Evolutionary conservation across 2,329 filamentous ascomycete species (phyloP).

Genomic region (Beauveria caledonica): DNA sequence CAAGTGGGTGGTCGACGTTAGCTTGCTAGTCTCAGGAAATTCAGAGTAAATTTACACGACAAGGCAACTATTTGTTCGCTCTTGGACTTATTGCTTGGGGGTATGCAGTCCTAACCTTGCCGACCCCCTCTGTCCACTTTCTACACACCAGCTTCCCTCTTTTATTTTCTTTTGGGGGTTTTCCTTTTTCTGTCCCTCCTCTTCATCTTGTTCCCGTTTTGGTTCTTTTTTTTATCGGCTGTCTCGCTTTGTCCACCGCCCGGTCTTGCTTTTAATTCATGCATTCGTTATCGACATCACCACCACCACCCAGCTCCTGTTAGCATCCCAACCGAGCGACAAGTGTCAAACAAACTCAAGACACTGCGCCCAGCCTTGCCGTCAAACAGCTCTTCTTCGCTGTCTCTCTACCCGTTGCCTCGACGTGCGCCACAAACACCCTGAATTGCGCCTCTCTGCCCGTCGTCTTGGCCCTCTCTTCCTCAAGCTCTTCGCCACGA

Average conservation of each 20-base stretch:
- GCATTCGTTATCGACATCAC: neutral
- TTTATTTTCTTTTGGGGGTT: neutral
- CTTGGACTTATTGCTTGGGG: neutral
- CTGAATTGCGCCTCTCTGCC: neutral
- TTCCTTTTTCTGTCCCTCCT: neutral
- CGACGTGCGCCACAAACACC: neutral
- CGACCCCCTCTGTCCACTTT: neutral
- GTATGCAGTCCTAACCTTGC: neutral
- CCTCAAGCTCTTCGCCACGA: neutral
- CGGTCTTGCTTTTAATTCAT: neutral
- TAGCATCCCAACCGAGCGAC: neutral
- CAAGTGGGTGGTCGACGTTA: no score
- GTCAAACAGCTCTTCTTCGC: neutral
- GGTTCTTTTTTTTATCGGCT: neutral
- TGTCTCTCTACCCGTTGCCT: neutral
- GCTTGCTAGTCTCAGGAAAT: neutral
- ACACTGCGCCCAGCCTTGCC: neutral
- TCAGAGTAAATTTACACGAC: neutral
- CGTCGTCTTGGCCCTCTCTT: neutral
- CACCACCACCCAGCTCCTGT: neutral
- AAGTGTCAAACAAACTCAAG: neutral
- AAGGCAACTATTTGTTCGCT: no score
- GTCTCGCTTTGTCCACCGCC: neutral
- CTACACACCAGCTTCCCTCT: neutral
- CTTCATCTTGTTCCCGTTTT: neutral